Conservation (phyloP, 2,329 filamentous ascomycete genomes). For the Thelonectria rubi region DNA sequence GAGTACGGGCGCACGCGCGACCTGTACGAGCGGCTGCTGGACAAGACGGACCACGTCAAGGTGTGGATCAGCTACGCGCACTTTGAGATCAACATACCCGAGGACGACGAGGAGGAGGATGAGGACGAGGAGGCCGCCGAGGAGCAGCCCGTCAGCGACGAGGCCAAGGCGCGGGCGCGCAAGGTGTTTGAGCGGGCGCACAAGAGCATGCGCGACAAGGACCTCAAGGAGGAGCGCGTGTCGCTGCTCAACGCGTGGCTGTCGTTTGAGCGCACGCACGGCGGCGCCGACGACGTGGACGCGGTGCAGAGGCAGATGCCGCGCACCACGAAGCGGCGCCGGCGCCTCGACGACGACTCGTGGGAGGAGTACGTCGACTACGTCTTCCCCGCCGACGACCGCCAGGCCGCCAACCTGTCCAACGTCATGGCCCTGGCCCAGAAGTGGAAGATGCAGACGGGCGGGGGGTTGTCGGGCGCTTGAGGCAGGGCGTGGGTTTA, state of each 20-base stretch:
- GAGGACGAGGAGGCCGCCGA: constrained; percentile 71
- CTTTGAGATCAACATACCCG: constrained; percentile 94
- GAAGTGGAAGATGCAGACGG: constrained; percentile 82
- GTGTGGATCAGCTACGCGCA: constrained; percentile 99
- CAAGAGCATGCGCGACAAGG: constrained; percentile 86
- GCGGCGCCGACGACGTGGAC: constrained; percentile 76
- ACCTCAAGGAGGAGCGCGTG: constrained; percentile 93
- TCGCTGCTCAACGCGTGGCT: constrained; percentile 92
- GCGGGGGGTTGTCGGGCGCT: constrained; percentile 47
- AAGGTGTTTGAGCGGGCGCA: constrained; percentile 87
- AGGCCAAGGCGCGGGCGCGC: constrained; percentile 83
- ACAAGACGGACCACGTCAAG: constrained; percentile 98
- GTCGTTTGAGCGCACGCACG: constrained; percentile 88
- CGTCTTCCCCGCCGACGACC: constrained; percentile 94
- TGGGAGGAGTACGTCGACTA: constrained; percentile 98
- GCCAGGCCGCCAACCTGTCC: constrained; percentile 83
- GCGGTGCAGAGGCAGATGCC: constrained; percentile 95
- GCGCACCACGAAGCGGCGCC: constrained; percentile 87
- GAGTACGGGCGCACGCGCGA: constrained; percentile 84
- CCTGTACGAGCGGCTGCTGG: constrained; percentile 88
- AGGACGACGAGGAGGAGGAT: constrained; percentile 71
- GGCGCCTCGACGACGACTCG: constrained; percentile 88
- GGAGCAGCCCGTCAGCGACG: constrained; percentile 78
- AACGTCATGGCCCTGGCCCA: constrained; percentile 87
- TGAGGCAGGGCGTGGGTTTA: constrained; percentile 15